These are phyloP conservation scores for Coniochaeta sp. DNA, from an alignment of 2,329 filamentous ascomycete species.

Conservation along the genomic window DNA sequence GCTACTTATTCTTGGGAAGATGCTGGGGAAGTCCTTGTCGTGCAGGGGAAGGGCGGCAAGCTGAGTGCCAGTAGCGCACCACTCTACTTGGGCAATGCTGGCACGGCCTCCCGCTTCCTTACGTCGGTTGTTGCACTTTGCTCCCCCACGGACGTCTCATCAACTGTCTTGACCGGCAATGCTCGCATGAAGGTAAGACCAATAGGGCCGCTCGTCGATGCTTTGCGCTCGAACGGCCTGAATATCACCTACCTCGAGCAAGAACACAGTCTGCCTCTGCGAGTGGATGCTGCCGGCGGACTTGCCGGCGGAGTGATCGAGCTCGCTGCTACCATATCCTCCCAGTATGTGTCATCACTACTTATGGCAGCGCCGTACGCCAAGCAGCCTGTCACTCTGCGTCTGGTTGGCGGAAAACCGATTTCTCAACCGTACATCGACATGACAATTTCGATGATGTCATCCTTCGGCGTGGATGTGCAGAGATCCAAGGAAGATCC, in stretches of 20 bases:
- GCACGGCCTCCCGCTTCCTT: conserved; percentile 90
- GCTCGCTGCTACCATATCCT: conserved; percentile 89
- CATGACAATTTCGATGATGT: conserved; percentile 99
- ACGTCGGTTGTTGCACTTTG: conserved; percentile 88
- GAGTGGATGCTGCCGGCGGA: conserved; percentile 74
- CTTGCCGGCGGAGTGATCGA: conserved; percentile 84
- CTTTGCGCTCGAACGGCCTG: conserved; percentile 81
- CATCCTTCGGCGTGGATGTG: conserved; percentile 78
- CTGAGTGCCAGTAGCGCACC: conserved; percentile 68
- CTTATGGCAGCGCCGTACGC: conserved; percentile 97
- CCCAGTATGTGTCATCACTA: conserved; percentile 97
- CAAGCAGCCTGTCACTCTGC: conserved; percentile 84
- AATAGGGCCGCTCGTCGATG: conserved; percentile 88
- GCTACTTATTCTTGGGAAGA: conserved; percentile 92
- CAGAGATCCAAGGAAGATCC: conserved; percentile 68
- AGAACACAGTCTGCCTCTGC: conserved; percentile 75
- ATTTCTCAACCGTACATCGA: conserved; percentile 97
- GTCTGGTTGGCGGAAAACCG: conserved; percentile 89
- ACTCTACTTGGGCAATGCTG: conserved; percentile 92
- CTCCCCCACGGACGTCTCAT: conserved; percentile 53
- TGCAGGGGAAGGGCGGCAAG: conserved; percentile 84
- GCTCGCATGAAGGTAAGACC: conserved; percentile 93
- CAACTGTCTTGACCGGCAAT: conserved; percentile 85
- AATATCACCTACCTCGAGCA: conserved; percentile 78
- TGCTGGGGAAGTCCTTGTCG: conserved; percentile 81